phyloP scores from a whole-genome alignment of 2,329 filamentous ascomycete genomes.

The Zymoseptoria brevis region DNA sequence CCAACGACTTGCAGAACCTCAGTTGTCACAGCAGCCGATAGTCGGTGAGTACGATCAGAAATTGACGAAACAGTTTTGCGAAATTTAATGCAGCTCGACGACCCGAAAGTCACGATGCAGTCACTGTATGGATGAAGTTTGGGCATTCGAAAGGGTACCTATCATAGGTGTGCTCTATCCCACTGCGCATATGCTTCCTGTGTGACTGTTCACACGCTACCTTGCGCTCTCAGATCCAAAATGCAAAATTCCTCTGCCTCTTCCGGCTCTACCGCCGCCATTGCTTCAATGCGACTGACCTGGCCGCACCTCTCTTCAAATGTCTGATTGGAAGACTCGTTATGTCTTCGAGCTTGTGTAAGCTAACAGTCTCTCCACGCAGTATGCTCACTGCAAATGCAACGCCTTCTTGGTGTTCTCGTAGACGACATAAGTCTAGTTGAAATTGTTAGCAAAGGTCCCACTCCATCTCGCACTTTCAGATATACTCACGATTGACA shows the following conservation, averaged over 20 bases:
- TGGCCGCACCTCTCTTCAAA: background rate
- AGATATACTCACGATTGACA: conserved; percentile 60
- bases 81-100: background rate
- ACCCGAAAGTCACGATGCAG: background rate
- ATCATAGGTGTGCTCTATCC: background rate
- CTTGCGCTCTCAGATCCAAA: background rate
- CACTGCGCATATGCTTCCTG: background rate
- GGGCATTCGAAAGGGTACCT: background rate
- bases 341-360: background rate
- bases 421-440: conserved; percentile 70
- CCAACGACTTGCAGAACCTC: background rate
- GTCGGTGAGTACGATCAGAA: background rate
- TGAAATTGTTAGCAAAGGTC: background rate
- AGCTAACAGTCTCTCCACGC: background rate
- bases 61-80: background rate
- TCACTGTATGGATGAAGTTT: background rate
- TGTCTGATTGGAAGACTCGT: background rate
- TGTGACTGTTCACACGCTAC: background rate
- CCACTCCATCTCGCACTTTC: background rate
- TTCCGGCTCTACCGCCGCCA: background rate
- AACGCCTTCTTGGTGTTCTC: conserved; percentile 78
- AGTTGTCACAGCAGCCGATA: background rate
- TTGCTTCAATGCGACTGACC: background rate
- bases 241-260: background rate
- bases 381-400: conserved; percentile 13